Evolutionary conservation across 1,284 basidiomycete genomes (phyloP).

Genomic region (Singerocomus inundabilis): DNA sequence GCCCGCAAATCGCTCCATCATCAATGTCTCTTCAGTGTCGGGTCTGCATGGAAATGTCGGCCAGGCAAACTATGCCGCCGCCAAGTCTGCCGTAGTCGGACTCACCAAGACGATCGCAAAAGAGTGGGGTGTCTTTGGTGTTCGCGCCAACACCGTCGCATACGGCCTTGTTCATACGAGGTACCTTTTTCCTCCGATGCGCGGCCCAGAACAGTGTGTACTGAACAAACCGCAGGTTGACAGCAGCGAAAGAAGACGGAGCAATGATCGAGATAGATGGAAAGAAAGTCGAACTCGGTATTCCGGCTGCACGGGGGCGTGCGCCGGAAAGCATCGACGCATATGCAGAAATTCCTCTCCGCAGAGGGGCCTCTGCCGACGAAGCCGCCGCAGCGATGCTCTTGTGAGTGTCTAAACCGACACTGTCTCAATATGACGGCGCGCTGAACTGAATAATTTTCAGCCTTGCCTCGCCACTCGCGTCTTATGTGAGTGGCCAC

Average conservation of each 20-base stretch:
- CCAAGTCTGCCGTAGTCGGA: conserved; percentile 75
- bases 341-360: conserved; percentile 65
- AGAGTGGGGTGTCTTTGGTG: conserved; percentile 83
- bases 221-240: conserved; percentile 45
- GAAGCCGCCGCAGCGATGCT: conserved; percentile 74
- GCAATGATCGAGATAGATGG: conserved; percentile 77
- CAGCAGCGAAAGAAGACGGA: conserved; percentile 74
- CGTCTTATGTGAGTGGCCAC: conserved; percentile 80
- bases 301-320: conserved; percentile 53
- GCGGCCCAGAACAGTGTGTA: background rate
- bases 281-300: conserved; percentile 80
- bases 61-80: conserved; percentile 81
- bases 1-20: conserved; percentile 71
- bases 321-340: conserved; percentile 34
- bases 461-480: conserved; percentile 73
- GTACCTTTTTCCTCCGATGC: conserved; percentile 35
- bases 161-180: conserved; percentile 76
- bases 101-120: conserved; percentile 85
- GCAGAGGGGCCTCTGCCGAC: conserved; percentile 71
- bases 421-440: background rate
- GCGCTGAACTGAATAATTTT: conserved; percentile 10
- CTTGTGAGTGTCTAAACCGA: conserved; percentile 50
- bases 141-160: conserved; percentile 79
- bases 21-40: conserved; percentile 75
- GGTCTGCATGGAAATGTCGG: conserved; percentile 84